Evolutionary conservation across 768 basidiomycete genomes (phyloP).

Genomic region (Xerocomus spinulosus): DNA sequence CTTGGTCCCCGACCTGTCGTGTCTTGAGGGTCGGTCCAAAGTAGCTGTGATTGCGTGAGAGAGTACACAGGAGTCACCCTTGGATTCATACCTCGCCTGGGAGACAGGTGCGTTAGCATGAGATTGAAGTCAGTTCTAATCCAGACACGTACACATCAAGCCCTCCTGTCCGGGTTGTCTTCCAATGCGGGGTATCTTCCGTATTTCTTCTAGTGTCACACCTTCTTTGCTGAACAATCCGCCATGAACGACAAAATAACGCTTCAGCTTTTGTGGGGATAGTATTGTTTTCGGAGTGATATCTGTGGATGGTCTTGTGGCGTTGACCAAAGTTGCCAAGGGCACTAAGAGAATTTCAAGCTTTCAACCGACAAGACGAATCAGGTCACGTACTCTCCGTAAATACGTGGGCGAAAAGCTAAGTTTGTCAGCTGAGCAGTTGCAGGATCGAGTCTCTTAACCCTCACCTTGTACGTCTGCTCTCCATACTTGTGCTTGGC

Average conservation of each 20-base stretch:
- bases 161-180: slow-evolving; percentile 93
- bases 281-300: slow-evolving; percentile 55
- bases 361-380: neutral
- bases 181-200: slow-evolving; percentile 81
- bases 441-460: neutral
- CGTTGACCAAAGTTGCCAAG: slow-evolving; percentile 77
- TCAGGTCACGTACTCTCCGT: slow-evolving; percentile 59
- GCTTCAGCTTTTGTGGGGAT: slow-evolving; percentile 74
- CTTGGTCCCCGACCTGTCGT: slow-evolving; percentile 87
- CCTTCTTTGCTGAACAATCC: slow-evolving; percentile 94
- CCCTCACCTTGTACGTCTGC: slow-evolving; percentile 78
- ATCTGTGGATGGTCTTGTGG: slow-evolving; percentile 53
- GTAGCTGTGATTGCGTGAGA: slow-evolving; percentile 45
- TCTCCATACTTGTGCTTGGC: slow-evolving; percentile 96
- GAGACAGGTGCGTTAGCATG: slow-evolving; percentile 8
- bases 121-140: slow-evolving; percentile 1
- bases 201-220: slow-evolving; percentile 91
- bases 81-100: slow-evolving; percentile 55
- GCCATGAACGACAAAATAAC: slow-evolving; percentile 94
- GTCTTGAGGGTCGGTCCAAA: slow-evolving; percentile 97
- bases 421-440: slow-evolving; percentile 4
- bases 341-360: slow-evolving; percentile 59
- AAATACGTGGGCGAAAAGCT: slow-evolving; percentile 94
- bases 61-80: neutral
- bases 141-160: slow-evolving; percentile 74